phyloP scores from a whole-genome alignment of 495 filamentous ascomycete genomes.

The Evernia prunastri region DNA sequence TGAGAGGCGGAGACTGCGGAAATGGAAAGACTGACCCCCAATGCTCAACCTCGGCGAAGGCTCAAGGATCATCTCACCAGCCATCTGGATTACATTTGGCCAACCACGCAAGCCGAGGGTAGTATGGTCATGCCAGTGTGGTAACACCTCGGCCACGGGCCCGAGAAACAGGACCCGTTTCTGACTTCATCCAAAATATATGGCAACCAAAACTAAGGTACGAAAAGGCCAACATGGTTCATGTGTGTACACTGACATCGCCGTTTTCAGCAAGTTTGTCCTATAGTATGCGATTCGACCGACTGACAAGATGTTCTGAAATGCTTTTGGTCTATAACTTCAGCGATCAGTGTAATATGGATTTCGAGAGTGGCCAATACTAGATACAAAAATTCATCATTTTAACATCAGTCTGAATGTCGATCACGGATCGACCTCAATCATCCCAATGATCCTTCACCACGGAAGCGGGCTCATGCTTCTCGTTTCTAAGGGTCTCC shows the following conservation, averaged over 20 bases:
- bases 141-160: neutral
- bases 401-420: neutral
- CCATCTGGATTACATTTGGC: neutral
- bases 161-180: too few relatives aligned
- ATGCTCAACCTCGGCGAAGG: neutral
- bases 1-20: neutral
- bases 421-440: neutral
- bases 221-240: neutral
- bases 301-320: neutral
- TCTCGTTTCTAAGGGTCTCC: neutral
- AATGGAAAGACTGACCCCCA: neutral
- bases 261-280: neutral
- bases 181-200: neutral
- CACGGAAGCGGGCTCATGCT: neutral
- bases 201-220: neutral
- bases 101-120: neutral
- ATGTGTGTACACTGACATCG: neutral
- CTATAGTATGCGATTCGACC: neutral
- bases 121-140: neutral
- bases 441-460: constrained; percentile 24
- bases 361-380: neutral
- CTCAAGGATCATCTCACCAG: neutral
- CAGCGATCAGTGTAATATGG: neutral
- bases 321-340: neutral
- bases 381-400: neutral